A percentile compares a stretch with the other conserved stretches of the same genome.
phyloP scores from a whole-genome alignment of 148 eudicot species.

The Vaccinium corymbosum region DNA sequence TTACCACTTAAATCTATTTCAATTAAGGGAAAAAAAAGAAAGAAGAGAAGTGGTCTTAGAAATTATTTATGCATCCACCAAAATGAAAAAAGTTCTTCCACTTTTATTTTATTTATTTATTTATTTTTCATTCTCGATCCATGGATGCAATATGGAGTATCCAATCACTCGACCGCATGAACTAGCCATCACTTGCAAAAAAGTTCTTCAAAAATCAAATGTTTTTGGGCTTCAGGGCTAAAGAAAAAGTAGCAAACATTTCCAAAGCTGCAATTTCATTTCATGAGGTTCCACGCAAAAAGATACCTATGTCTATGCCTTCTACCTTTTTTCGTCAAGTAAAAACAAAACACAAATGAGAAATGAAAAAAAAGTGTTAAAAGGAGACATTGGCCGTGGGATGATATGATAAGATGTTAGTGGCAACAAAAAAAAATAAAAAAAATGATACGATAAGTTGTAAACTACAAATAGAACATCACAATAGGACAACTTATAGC shows the following conservation, averaged over 20 bases:
- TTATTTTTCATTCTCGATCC: too few species aligned
- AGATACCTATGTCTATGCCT: too few species aligned
- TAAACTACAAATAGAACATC: neutral
- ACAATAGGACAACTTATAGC: neutral
- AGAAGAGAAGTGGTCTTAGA: neutral
- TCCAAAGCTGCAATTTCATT: too few species aligned
- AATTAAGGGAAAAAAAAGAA: neutral
- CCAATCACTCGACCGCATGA: too few species aligned
- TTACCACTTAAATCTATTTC: neutral
- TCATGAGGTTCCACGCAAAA: too few species aligned
- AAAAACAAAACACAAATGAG: neutral
- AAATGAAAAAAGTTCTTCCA: neutral
- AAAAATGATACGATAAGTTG: neutral
- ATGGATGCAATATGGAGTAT: too few species aligned
- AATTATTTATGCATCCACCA: neutral
- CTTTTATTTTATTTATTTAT: too few species aligned
- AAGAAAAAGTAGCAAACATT: too few species aligned
- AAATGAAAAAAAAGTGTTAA: neutral
- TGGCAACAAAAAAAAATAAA: neutral
- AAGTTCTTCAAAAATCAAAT: too few species aligned
- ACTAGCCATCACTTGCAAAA: too few species aligned
- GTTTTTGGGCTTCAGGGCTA: neutral
- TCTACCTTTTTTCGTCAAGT: neutral
- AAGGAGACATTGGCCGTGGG: neutral
- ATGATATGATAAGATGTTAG: neutral